Evolutionary conservation across 768 basidiomycete genomes (phyloP).

Genomic region (Mrakia hoshinonis): DNA sequence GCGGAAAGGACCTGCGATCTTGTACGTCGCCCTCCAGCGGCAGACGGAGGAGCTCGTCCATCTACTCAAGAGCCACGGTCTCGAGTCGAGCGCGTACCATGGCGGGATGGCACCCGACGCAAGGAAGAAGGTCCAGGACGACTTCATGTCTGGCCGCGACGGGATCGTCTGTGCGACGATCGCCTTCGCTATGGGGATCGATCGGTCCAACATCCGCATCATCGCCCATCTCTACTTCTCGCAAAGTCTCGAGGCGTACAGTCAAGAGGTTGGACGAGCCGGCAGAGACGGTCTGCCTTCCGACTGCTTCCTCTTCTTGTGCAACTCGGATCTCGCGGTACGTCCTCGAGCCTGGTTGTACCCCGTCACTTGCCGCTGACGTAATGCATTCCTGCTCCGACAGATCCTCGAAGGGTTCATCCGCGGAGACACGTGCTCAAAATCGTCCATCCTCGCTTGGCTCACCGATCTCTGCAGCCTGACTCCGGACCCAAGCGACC

Average conservation of each 20-base stretch:
- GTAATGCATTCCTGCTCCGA: too few species aligned
- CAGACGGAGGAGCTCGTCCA: conserved; percentile 44
- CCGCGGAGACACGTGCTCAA: conserved; percentile 47
- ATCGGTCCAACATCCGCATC: conserved; percentile 41
- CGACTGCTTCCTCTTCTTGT: conserved; percentile 47
- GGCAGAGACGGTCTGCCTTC: conserved; percentile 46
- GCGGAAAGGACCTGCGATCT: conserved; percentile 44
- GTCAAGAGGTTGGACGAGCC: conserved; percentile 47
- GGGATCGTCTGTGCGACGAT: conserved; percentile 47
- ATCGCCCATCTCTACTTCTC: conserved; percentile 46
- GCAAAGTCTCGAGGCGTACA: conserved; percentile 33
- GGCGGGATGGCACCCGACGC: conserved; percentile 44
- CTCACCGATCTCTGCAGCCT: conserved; percentile 32
- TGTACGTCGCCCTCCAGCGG: conserved; percentile 47
- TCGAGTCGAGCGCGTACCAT: conserved; percentile 44
- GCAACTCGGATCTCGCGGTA: conserved; percentile 43
- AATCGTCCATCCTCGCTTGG: conserved; percentile 34
- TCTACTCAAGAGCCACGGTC: conserved; percentile 34
- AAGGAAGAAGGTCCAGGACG: conserved; percentile 42
- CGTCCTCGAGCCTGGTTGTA: neutral
- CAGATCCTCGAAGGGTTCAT: conserved; percentile 47
- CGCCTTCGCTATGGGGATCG: conserved; percentile 48
- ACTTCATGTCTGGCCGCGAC: conserved; percentile 44
- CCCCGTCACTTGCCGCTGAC: neutral
- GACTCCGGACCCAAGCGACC: conserved; percentile 41